Base-by-base conservation (phyloP, 2,329 filamentous ascomycete genomes). In the Simplicillium aogashimaense region DNA sequence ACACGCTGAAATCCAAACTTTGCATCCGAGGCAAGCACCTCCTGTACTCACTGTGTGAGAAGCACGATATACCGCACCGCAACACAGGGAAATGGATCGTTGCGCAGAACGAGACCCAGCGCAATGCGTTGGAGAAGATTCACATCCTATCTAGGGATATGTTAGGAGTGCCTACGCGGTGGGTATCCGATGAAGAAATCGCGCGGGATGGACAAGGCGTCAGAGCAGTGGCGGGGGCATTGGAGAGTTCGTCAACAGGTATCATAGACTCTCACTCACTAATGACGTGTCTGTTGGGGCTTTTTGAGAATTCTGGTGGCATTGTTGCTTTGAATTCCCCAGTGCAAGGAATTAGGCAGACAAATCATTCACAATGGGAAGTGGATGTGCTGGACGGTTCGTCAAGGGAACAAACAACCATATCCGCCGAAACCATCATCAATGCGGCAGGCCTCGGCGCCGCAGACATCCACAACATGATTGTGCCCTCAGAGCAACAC, bases 21-120 rank as follows among this genome's bases (percentile, higher is more conserved):
- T 98, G 92, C 64, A 70, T 95, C 47, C 66, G 69, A 28, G 92
- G 92, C 44, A 81, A 81, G 50, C 57, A 81, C 28, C 69, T 87
- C 57, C 69, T 97, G 43, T 98, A 98, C 63, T 71, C 69, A 4
- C 76, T 94, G 33, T 95, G 90, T 66, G 61, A 65, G 5, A 65
- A 65, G 42, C 67, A 85, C 52, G 60, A 62, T 42, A 83, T 98
- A 38, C 77, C 78, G 0, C 75, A 92, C 62, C 71, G 71, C 40
- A 82, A 82, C 56, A 84, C 79, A 17, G 88, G 88, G 44, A 97
- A 95, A 67, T 95, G 90, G 89, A 84, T 97, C 52, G 85, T 97
- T 2, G 90, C 90, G 1, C 92, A 97, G 65, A 83, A 79, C 39
- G 69, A 70, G 2, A 65, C 64, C 36, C 86, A 97, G 65, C 72